A percentile compares a stretch with the other conserved stretches of the same genome.
Conservation (phyloP, 1,284 basidiomycete species). For the Malassezia sympodialis region DNA sequence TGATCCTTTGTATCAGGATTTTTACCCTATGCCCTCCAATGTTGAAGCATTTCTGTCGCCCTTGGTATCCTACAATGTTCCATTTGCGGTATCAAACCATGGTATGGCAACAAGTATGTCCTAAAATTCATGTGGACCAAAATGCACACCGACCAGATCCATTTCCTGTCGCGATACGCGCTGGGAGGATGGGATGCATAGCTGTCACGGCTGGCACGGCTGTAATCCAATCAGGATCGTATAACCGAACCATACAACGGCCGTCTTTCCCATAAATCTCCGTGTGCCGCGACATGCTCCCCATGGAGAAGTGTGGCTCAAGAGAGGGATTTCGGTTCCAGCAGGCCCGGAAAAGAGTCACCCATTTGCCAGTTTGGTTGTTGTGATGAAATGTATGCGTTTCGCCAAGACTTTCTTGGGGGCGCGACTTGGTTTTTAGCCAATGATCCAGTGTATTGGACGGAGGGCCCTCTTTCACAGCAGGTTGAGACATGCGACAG, state of each 20-base stretch:
- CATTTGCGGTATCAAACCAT: neutral
- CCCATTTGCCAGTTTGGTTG: conserved; percentile 46
- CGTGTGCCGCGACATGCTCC: conserved; percentile 37
- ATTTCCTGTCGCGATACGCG: conserved; percentile 32
- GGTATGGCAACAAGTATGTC: neutral
- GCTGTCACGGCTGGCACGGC: conserved; percentile 42
- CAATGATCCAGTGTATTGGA: neutral
- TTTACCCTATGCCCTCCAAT: conserved; percentile 1
- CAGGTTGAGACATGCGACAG: neutral
- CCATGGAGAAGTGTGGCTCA: conserved; percentile 39
- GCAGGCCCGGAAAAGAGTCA: conserved; percentile 41
- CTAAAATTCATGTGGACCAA: conserved; percentile 20
- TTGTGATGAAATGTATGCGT: conserved; percentile 34
- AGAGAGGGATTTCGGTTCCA: conserved; percentile 35
- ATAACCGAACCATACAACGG: conserved; percentile 27
- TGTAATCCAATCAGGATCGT: conserved; percentile 39
- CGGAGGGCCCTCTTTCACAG: neutral
- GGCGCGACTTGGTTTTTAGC: conserved; percentile 5
- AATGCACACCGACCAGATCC: conserved; percentile 33
- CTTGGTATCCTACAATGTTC: conserved; percentile 2
- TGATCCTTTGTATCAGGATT: conserved; percentile 5
- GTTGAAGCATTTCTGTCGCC: neutral
- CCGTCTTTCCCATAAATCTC: conserved; percentile 38
- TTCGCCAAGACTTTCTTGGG: conserved; percentile 22
- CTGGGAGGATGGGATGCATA: conserved; percentile 33